Evolutionary conservation across 176 grass and related monocot species (phyloP).

Genomic region (Poa pratensis): DNA sequence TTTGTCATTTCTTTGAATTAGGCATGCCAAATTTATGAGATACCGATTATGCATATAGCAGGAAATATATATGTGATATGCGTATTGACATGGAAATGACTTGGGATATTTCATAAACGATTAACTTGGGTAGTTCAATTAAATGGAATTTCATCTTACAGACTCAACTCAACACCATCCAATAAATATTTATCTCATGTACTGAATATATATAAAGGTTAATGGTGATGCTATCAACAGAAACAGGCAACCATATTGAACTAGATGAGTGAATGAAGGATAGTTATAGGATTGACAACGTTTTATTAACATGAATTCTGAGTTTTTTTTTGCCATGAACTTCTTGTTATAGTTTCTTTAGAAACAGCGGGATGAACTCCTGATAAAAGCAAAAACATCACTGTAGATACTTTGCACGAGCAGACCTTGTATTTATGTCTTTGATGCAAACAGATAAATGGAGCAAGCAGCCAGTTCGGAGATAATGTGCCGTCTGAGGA

Average conservation of each 20-base stretch:
- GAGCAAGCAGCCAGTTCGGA: not conserved
- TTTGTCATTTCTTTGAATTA: not conserved
- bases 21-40: not conserved
- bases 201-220: not conserved
- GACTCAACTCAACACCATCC: not conserved
- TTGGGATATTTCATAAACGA: not conserved
- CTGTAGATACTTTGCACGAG: not conserved
- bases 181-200: not conserved
- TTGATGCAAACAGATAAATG: slow-evolving; percentile 43
- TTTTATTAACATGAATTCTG: too few relatives aligned
- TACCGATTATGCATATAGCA: not conserved
- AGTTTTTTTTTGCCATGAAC: too few relatives aligned
- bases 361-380: too few relatives aligned
- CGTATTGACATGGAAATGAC: not conserved
- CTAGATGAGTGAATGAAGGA: not conserved
- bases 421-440: not conserved
- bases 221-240: not conserved
- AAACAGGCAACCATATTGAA: not conserved
- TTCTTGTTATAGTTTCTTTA: too few relatives aligned
- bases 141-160: not conserved
- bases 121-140: not conserved
- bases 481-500: slow-evolving; percentile 42
- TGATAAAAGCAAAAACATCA: too few relatives aligned
- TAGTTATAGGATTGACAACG: not conserved
- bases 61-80: not conserved